These are phyloP conservation scores for Kodamaea lidongshanica DNA, from an alignment of 805 yeast genomes.

Conservation along the genomic window DNA sequence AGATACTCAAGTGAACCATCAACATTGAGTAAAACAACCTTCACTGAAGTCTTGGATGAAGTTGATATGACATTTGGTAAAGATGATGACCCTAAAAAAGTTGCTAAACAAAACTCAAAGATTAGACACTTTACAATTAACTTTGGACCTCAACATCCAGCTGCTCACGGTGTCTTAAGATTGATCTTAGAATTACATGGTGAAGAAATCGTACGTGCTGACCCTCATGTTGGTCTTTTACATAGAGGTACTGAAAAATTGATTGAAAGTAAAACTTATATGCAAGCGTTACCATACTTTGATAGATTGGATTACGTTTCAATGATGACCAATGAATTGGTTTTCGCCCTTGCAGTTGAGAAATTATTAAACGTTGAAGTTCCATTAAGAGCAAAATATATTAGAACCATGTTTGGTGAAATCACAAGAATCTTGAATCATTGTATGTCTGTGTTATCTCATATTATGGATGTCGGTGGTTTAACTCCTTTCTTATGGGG, in stretches of 20 bases:
- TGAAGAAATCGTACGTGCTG: constrained; percentile 80
- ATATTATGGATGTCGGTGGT: constrained; percentile 94
- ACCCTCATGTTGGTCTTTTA: constrained; percentile 82
- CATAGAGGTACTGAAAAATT: constrained; percentile 88
- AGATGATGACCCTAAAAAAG: constrained; percentile 38
- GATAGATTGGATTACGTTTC: constrained; percentile 80
- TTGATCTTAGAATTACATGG: constrained; percentile 82
- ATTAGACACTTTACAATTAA: constrained; percentile 85
- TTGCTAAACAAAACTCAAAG: constrained; percentile 42
- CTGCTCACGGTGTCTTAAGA: constrained; percentile 89
- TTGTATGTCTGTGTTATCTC: constrained; percentile 78
- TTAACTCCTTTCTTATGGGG: constrained; percentile 93
- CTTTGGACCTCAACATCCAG: constrained; percentile 93
- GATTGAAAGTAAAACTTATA: constrained; percentile 78
- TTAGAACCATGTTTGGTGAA: constrained; percentile 81
- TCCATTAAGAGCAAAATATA: constrained; percentile 78
- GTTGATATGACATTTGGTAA: constrained; percentile 40
- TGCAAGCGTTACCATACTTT: constrained; percentile 84
- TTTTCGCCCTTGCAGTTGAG: constrained; percentile 77
- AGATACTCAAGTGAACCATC: constrained; percentile 29
- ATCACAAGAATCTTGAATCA: constrained; percentile 80
- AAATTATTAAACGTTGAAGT: constrained; percentile 79
- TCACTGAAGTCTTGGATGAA: constrained; percentile 40
- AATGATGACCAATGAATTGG: constrained; percentile 90
- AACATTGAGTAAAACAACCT: constrained; percentile 37